Evolutionary conservation across 306 rosid genomes (phyloP).

Genomic region (Quercus dentata): DNA sequence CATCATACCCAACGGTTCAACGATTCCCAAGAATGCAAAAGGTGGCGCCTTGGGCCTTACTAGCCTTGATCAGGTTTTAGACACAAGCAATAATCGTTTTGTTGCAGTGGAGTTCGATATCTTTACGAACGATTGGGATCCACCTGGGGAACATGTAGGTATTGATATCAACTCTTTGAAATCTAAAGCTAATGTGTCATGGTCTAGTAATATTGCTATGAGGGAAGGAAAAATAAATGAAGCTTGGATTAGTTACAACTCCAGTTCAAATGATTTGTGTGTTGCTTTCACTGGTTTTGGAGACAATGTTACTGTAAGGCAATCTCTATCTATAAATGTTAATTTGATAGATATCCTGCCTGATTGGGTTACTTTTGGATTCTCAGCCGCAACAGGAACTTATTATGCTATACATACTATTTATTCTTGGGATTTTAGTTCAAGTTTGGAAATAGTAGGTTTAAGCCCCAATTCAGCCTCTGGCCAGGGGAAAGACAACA

Average conservation of each 20-base stretch:
- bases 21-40: neutral
- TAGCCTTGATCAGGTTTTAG: neutral
- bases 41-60: constrained; percentile 52
- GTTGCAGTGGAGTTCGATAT: constrained; percentile 60
- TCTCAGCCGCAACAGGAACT: neutral
- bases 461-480: neutral
- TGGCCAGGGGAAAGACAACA: neutral
- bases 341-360: constrained; percentile 24
- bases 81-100: constrained; percentile 25
- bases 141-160: constrained; percentile 34
- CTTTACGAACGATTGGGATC: neutral
- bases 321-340: neutral
- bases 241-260: constrained; percentile 32
- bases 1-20: constrained; percentile 28
- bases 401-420: neutral
- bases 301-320: neutral
- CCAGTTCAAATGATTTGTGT: constrained; percentile 26
- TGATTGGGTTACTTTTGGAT: constrained; percentile 13
- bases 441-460: neutral
- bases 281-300: constrained; percentile 24
- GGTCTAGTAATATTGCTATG: constrained; percentile 15
- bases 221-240: constrained; percentile 14
- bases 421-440: neutral
- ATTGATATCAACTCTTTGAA: constrained; percentile 33
- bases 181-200: constrained; percentile 24